Conservation (phyloP, 129 eudicot genomes). For the Artemisia tridentata region DNA sequence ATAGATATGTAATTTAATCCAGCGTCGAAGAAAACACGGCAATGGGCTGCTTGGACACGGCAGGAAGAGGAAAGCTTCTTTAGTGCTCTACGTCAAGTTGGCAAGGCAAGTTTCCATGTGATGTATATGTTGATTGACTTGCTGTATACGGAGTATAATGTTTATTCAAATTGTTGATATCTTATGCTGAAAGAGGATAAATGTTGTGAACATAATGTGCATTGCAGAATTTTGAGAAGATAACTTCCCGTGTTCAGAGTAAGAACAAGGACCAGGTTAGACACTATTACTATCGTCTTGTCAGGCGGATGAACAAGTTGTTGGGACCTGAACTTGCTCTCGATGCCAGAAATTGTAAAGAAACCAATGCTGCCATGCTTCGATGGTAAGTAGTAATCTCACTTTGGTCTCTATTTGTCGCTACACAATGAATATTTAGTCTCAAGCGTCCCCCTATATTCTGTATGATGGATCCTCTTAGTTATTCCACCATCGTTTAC, state of each 20-base stretch:
- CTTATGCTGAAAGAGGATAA: conserved; percentile 7
- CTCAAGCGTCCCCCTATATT: no score
- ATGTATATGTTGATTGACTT: conserved; percentile 15
- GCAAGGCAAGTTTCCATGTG: conserved; percentile 59
- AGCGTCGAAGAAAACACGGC: conserved; percentile 74
- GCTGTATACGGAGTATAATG: background rate
- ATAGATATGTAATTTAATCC: conserved; percentile 13
- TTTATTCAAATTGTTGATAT: conserved; percentile 8
- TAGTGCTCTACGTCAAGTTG: conserved; percentile 90
- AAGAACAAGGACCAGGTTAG: conserved; percentile 98
- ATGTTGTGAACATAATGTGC: background rate
- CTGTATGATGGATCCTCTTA: no score
- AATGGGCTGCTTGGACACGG: conserved; percentile 99
- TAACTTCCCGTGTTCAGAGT: conserved; percentile 82
- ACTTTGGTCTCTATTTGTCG: no score
- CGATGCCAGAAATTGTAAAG: conserved; percentile 89
- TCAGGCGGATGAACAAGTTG: conserved; percentile 93
- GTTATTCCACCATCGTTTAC: no score
- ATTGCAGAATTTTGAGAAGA: conserved; percentile 88
- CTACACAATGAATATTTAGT: no score
- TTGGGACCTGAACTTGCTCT: conserved; percentile 81
- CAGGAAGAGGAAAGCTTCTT: conserved; percentile 94
- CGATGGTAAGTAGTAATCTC: conserved; percentile 57
- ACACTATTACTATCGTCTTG: conserved; percentile 94
- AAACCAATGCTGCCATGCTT: conserved; percentile 96